Evolutionary conservation across 805 yeast genomes (phyloP).

Genomic region (Saturnispora hagleri): DNA sequence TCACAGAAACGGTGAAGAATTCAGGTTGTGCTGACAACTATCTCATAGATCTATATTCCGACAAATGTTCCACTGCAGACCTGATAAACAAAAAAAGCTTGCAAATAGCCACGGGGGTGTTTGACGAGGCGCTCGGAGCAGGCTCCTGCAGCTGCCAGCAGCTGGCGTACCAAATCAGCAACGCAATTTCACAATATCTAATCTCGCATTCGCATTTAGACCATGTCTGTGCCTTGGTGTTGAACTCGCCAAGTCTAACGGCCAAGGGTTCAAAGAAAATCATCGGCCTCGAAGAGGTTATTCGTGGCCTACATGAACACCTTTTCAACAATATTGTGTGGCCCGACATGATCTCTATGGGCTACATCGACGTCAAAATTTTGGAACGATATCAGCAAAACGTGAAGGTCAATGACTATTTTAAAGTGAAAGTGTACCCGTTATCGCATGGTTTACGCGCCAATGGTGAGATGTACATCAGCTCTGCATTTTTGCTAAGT

Average conservation of each 20-base stretch:
- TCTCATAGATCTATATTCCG: conserved; percentile 14
- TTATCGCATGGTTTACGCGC: conserved; percentile 29
- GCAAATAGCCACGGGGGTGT: not conserved
- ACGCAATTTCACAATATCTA: conserved; percentile 35
- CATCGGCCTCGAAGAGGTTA: conserved; percentile 46
- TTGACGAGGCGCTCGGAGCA: not conserved
- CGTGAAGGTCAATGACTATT: conserved; percentile 25
- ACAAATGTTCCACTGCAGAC: not conserved
- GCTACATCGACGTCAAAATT: conserved; percentile 19
- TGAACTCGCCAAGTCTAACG: conserved; percentile 57
- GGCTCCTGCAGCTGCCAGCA: not conserved
- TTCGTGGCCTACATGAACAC: conserved; percentile 40
- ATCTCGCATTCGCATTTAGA: conserved; percentile 83
- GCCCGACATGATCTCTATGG: conserved; percentile 54
- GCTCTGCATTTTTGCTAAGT: conserved; percentile 53
- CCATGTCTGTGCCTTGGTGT: conserved; percentile 58
- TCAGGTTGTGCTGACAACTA: conserved; percentile 1
- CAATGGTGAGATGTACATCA: conserved; percentile 26
- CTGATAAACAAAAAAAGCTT: not conserved
- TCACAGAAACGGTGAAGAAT: conserved; percentile 31
- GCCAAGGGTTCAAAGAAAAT: conserved; percentile 29
- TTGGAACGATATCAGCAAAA: conserved; percentile 5
- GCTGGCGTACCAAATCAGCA: conserved; percentile 21
- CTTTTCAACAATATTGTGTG: conserved; percentile 70
- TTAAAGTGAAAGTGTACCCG: conserved; percentile 33